phyloP scores from a whole-genome alignment of 306 rosid species.

The Fragaria iinumae region DNA sequence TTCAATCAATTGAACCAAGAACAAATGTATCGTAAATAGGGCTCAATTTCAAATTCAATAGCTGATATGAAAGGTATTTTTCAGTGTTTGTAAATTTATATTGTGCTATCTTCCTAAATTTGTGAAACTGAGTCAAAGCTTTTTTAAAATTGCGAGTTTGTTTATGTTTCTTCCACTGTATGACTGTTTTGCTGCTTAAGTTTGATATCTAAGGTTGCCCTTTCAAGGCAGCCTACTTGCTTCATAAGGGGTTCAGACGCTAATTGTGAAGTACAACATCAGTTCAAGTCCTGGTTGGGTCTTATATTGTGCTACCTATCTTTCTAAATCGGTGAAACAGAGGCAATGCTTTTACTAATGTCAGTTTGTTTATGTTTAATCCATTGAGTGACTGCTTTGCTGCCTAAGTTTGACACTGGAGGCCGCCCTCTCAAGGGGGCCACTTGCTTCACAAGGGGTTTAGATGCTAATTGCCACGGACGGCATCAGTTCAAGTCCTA shows the following conservation, averaged over 20 bases:
- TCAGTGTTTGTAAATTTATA: constrained; percentile 37
- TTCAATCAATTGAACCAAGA: constrained; percentile 27
- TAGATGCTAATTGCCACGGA: too few relatives aligned
- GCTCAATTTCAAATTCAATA: neutral
- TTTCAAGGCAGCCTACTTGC: neutral
- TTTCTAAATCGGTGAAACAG: constrained; percentile 20
- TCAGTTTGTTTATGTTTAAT: neutral
- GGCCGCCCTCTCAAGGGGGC: neutral
- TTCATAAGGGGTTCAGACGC: neutral
- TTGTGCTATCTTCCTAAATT: constrained; percentile 29
- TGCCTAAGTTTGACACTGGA: neutral
- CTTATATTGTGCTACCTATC: constrained; percentile 16
- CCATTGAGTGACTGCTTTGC: neutral
- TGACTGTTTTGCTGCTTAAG: neutral
- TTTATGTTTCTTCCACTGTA: neutral
- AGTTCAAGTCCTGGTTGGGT: too few relatives aligned
- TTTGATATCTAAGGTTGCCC: neutral
- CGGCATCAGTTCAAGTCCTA: too few relatives aligned
- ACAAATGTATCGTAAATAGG: constrained; percentile 1
- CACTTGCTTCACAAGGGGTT: neutral
- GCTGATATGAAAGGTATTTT: neutral
- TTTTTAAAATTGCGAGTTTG: neutral
- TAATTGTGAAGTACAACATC: neutral
- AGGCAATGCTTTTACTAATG: neutral
- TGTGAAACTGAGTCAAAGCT: constrained; percentile 11